Base-by-base conservation (phyloP, 805 yeast species). In the Clavispora fructus region DNA sequence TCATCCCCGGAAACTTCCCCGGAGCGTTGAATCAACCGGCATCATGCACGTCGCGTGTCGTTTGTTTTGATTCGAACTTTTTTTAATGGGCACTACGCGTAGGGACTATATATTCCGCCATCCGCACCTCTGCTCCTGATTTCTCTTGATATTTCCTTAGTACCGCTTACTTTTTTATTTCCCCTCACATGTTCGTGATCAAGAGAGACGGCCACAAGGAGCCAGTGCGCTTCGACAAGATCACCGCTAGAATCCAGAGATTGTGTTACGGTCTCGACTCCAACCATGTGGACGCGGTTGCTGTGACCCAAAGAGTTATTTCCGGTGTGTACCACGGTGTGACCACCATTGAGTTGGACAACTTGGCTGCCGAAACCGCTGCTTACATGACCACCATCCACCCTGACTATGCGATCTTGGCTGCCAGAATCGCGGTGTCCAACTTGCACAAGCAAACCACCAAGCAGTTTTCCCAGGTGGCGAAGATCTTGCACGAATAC, bases 251-350 rank as follows among this genome's bases (percentile, higher is more conserved):
- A 61, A 87, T 94, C 51, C 86, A 92, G 55, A 86, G 97, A 62
- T 80, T 94, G 52, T 91, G 98, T 59, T 92, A 94, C 63, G 97
- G 97, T 43, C 79, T 94, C 57, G 97, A 92, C 64, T 77, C 95
- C 35, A 79, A 78, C 41, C 97, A 90, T 67, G 91, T 94, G 49
- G 98, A 94, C 63, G 91, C 98, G 32, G 96, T 87, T 45, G 87
- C 94, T 54, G 90, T 94, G 68, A 92, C 99, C 19, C 98, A 94
- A 68, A 80, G 95, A 63, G 95, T 92, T 58, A 91, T 90, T 52
- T 80, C 94, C 12, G 99, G 99, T 65, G 97, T 94, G 46, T 94
- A 92, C 67, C 95, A 89, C 61, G 98, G 98, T 60, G 99, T 94
- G 44, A 90, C 92, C 60, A 94, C 98, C 45, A 79, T 85, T 50